phyloP scores from a whole-genome alignment of 164 flowering plant genomes.

The Warburgia ugandensis region DNA sequence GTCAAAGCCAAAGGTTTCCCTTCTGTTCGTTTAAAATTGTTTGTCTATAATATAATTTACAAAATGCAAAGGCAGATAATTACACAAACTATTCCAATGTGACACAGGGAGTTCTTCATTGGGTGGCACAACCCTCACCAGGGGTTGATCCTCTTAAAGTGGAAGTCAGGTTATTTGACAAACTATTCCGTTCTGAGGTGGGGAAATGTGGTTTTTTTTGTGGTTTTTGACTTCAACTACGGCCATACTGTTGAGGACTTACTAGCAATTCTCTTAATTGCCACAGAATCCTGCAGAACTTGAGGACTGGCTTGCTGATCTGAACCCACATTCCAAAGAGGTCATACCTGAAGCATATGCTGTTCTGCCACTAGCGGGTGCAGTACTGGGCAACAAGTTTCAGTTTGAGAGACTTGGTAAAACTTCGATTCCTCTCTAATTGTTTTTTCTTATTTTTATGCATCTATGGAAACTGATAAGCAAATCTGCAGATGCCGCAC shows the following conservation, averaged over 20 bases:
- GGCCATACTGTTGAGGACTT: neutral
- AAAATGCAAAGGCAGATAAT: neutral
- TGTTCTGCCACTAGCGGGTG: conserved; percentile 43
- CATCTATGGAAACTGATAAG: neutral
- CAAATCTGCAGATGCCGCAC: too few relatives aligned
- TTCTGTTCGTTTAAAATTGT: neutral
- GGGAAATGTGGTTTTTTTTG: neutral
- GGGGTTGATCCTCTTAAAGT: conserved; percentile 77
- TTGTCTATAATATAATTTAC: neutral
- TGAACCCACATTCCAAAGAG: conserved; percentile 75
- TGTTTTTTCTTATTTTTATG: conserved; percentile 1
- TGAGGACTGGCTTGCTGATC: conserved; percentile 74
- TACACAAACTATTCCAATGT: conserved; percentile 2
- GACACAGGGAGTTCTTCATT: conserved; percentile 85
- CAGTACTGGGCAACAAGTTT: conserved; percentile 65
- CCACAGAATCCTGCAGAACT: conserved; percentile 87
- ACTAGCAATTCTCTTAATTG: neutral
- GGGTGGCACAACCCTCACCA: conserved; percentile 86
- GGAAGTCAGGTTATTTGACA: conserved; percentile 89
- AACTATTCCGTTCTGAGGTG: conserved; percentile 83
- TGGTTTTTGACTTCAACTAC: neutral
- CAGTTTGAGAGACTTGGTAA: conserved; percentile 96
- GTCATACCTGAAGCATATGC: conserved; percentile 68
- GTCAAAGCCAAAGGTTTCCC: conserved; percentile 78
- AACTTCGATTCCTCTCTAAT: too few relatives aligned